Conservation (phyloP, 768 basidiomycete species). For the Termitomyces sp. region DNA sequence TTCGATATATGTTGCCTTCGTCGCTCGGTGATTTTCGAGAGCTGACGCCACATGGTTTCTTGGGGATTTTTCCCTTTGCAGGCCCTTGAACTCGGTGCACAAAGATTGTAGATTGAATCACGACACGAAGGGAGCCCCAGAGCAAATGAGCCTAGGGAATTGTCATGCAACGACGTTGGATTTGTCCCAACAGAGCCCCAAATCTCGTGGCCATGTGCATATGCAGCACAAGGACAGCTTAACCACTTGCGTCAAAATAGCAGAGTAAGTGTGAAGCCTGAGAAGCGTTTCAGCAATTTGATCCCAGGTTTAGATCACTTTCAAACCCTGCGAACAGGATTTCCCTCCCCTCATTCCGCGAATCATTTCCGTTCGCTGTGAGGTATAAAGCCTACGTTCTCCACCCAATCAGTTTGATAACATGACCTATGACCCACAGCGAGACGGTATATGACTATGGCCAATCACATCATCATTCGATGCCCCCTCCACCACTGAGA, state of each 20-base stretch:
- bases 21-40: neutral
- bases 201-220: neutral
- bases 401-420: neutral
- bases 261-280: neutral
- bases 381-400: constrained; percentile 1
- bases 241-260: neutral
- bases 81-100: neutral
- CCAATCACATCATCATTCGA: neutral
- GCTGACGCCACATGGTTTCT: constrained; percentile 9
- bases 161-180: neutral
- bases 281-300: neutral
- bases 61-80: neutral
- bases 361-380: constrained; percentile 11
- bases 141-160: neutral
- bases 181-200: neutral
- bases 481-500: neutral
- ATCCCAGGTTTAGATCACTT: neutral
- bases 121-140: neutral
- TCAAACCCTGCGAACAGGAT: neutral
- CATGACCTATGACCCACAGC: neutral
- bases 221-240: neutral
- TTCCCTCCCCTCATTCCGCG: constrained; percentile 15
- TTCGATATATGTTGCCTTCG: neutral
- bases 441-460: neutral
- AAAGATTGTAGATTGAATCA: neutral